Evolutionary conservation across 352 stramenopile species (phyloP), one percentile per base, ranked within the genome.

Genomic region (Phytophthora citrophthora): DNA sequence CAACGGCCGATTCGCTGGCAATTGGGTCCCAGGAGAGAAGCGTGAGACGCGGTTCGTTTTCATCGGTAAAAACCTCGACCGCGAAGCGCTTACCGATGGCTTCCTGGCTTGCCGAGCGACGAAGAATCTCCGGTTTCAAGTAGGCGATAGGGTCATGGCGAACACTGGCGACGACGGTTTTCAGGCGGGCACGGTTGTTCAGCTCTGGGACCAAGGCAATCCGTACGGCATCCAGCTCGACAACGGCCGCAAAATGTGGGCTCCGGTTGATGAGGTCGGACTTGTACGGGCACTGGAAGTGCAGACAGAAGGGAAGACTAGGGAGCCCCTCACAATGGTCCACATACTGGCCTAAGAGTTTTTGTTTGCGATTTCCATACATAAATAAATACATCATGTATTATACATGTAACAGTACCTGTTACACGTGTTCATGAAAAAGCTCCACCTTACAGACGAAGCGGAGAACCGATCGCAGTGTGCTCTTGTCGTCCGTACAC

Each of bases 21-120:
- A 81, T 32, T 99, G 95, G 95, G 76, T 64, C 2, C 68, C 78
- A n/a, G 80, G 67, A 12, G 94, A 98, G 66, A 69, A 48, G 6
- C 76, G 90, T 26, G 63, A 94, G 48, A 97, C 93, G 54, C 95
- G 97, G 36, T 97, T 98, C 72, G 96, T 98, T 34, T 98, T 98
- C 68, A 98, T 99, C 77, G 96, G 96, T 39, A 90, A 93, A 60
- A 81, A 91, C 48, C 83, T 96, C 38, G 86, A 95, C 63, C 80
- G 79, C 20, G 56, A 80, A 38, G 64, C 76, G 23, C 76, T 96
- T 44, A 76, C 68, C 0, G 61, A 73, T 8, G 75, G 66, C 4
- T 79, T 95, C 49, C 53, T 78, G 10, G 64, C 63, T 27, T 89
- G 74, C 47, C 70, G 68, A 60, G 73, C 76, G 0, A 52, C 46